Evolutionary conservation across 2,329 filamentous ascomycete genomes (phyloP).

Genomic region (Penicillium sp.): DNA sequence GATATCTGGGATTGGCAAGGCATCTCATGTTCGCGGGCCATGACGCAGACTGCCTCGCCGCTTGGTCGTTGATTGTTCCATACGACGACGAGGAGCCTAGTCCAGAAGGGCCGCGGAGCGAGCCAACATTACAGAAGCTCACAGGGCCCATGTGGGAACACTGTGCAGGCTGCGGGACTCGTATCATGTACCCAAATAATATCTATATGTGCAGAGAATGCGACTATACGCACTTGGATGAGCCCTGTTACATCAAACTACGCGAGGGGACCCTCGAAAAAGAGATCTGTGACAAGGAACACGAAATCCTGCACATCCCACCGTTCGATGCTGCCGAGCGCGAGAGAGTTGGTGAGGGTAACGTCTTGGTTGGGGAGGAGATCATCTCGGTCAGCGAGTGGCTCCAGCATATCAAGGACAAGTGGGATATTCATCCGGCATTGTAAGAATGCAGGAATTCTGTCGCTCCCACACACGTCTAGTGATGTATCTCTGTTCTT

Average conservation of each 20-base stretch:
- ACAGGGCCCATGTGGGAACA: background rate
- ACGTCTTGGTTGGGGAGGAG: constrained; percentile 17
- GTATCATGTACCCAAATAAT: constrained; percentile 16
- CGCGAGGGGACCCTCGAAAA: constrained; percentile 2
- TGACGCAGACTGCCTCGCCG: constrained; percentile 21
- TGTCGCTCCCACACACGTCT: no score
- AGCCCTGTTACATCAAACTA: constrained; percentile 13
- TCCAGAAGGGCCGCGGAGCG: background rate
- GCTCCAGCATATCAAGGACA: constrained; percentile 11
- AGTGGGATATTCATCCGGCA: constrained; percentile 6
- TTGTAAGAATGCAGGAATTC: background rate
- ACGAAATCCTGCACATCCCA: constrained; percentile 22
- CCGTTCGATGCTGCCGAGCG: constrained; percentile 11
- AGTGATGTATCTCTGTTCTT: background rate
- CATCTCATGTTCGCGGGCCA: constrained; percentile 18
- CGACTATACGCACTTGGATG: constrained; percentile 15
- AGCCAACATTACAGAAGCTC: background rate
- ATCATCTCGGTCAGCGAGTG: constrained; percentile 14
- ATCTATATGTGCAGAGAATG: constrained; percentile 22
- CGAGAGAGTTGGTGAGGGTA: constrained; percentile 12
- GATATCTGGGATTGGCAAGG: constrained; percentile 14
- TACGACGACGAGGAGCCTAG: background rate
- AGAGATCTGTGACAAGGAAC: constrained; percentile 15
- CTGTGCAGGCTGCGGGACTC: constrained; percentile 9
- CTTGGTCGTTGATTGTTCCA: constrained; percentile 23